Evolutionary conservation across 768 basidiomycete genomes (phyloP).

Genomic region (Piloderma croceum): DNA sequence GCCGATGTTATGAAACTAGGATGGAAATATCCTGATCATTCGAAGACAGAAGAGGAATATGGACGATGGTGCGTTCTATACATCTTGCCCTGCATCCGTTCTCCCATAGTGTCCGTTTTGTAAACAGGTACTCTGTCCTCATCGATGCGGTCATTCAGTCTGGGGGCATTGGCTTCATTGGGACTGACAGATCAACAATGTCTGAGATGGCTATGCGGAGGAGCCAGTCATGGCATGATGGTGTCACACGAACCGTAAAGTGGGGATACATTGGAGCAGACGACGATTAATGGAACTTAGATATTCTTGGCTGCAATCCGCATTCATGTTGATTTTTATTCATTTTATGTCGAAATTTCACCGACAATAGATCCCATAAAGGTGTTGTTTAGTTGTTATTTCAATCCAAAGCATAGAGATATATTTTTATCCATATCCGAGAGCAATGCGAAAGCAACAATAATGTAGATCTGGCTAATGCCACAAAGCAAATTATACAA

Average conservation of each 20-base stretch:
- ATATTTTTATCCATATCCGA: too few relatives aligned
- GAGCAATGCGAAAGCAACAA: too few relatives aligned
- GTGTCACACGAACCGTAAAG: conserved; percentile 44
- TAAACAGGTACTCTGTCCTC: conserved; percentile 61
- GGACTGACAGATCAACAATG: conserved; percentile 69
- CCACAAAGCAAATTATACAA: too few relatives aligned
- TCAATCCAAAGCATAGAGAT: too few relatives aligned
- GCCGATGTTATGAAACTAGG: conserved; percentile 42
- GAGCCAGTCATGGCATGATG: conserved; percentile 61
- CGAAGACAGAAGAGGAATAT: conserved; percentile 38
- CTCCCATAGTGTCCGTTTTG: not conserved
- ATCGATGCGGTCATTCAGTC: conserved; percentile 73
- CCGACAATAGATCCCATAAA: conserved; percentile 3
- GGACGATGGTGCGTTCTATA: conserved; percentile 41
- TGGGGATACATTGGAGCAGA: conserved; percentile 58
- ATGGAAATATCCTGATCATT: conserved; percentile 50
- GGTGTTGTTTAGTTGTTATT: too few relatives aligned
- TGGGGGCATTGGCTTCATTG: conserved; percentile 60
- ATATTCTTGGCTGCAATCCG: not conserved
- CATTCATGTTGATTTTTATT: conserved; percentile 5
- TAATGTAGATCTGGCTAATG: too few relatives aligned
- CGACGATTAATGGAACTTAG: conserved; percentile 37
- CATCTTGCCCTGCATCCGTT: not conserved
- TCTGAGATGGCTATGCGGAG: conserved; percentile 59
- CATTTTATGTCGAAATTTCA: conserved; percentile 6